Evolutionary conservation across 257 asterid genomes (phyloP).

Genomic region (Solanum sitiens): DNA sequence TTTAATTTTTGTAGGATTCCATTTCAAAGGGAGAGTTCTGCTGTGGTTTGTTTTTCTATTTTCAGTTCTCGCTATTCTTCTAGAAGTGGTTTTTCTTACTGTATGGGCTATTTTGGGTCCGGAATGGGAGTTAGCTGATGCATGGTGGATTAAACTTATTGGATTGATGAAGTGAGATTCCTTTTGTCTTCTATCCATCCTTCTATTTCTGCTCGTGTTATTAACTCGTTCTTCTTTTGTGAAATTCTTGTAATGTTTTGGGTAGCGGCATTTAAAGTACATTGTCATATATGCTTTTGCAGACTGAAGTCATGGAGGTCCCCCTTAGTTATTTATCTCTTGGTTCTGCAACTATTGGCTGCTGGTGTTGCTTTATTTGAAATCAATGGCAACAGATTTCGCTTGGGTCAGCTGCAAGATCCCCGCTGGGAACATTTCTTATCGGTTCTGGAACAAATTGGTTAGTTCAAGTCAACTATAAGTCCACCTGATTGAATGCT

Average conservation of each 20-base stretch:
- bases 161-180: slow-evolving; percentile 58
- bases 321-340: slow-evolving; percentile 40
- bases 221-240: neutral
- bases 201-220: neutral
- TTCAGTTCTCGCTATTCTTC: slow-evolving; percentile 31
- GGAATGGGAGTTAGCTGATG: slow-evolving; percentile 41
- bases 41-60: slow-evolving; percentile 59
- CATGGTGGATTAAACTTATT: slow-evolving; percentile 64
- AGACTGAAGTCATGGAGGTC: slow-evolving; percentile 63
- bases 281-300: slow-evolving; percentile 20
- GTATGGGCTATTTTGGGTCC: slow-evolving; percentile 34
- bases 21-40: slow-evolving; percentile 37
- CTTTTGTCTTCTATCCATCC: neutral
- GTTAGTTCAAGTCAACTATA: slow-evolving; percentile 28
- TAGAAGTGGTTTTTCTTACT: slow-evolving; percentile 45
- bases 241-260: neutral
- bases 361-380: slow-evolving; percentile 46
- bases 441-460: slow-evolving; percentile 62
- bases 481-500: neutral
- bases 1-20: slow-evolving; percentile 44
- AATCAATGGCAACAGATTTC: slow-evolving; percentile 42
- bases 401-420: slow-evolving; percentile 37
- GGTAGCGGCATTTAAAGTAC: neutral
- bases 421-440: slow-evolving; percentile 61
- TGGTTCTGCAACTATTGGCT: slow-evolving; percentile 44